Conservation (phyloP, 768 basidiomycete genomes). For the Suillus subluteus region DNA sequence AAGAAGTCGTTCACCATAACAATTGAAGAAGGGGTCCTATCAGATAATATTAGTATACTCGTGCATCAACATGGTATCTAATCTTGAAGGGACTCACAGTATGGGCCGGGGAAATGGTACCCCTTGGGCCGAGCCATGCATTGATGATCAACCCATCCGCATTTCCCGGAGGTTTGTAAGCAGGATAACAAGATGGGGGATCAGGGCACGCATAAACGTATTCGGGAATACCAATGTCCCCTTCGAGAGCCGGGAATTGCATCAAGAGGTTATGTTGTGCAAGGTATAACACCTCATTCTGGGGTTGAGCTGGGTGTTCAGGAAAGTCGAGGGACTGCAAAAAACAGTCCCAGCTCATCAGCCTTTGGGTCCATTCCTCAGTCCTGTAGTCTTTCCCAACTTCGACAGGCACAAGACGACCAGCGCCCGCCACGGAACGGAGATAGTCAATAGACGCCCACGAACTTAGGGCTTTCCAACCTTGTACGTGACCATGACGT, state of each 20-base stretch:
- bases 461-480: constrained; percentile 81
- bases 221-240: constrained; percentile 85
- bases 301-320: constrained; percentile 15
- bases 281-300: constrained; percentile 63
- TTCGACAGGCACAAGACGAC: constrained; percentile 89
- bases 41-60: constrained; percentile 12
- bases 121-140: constrained; percentile 80
- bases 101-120: constrained; percentile 88
- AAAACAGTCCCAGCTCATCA: constrained; percentile 82
- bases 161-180: constrained; percentile 67
- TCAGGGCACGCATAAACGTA: constrained; percentile 75
- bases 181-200: constrained; percentile 44
- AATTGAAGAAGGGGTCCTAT: constrained; percentile 93
- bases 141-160: constrained; percentile 71
- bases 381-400: constrained; percentile 82
- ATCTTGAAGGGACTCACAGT: constrained; percentile 54
- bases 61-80: constrained; percentile 14
- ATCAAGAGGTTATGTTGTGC: constrained; percentile 87
- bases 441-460: constrained; percentile 81
- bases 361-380: constrained; percentile 77
- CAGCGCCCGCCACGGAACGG: constrained; percentile 69
- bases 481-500: constrained; percentile 45
- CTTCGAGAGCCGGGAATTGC: constrained; percentile 80
- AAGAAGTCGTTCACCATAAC: constrained; percentile 64
- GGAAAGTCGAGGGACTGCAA: constrained; percentile 48